Base-by-base conservation (phyloP, 2,329 filamentous ascomycete species). In the Fusarium begoniae region DNA sequence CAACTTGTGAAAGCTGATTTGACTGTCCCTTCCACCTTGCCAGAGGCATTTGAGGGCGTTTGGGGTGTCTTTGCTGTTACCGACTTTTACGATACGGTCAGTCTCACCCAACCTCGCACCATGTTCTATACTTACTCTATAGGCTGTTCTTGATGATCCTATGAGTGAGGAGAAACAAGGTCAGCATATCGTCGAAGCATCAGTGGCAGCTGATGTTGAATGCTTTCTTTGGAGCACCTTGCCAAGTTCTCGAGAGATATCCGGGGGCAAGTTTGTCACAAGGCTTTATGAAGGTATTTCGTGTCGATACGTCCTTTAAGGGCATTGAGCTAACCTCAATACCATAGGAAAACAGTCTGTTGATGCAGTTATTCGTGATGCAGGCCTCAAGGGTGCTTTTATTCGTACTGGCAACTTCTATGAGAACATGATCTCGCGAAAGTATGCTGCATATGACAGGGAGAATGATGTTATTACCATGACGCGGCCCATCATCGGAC, bases 131-230 rank as follows among this genome's bases (percentile, higher is more conserved):
- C 18, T 63, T 22, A 55, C 47, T 26, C 14, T n/a, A 28, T 12
- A 70, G 68, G 26, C 51, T 22, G 68, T 70, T 5, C 64, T 70
- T 14, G 68, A 70, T 38, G 68, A 70, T 30, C 68, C 68, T 8
- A 70, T 70, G 68, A 70, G 68, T 10, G 68, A 70, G 26, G 68
- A 70, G 51, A 70, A 69, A 22, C 68, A 70, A 45, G 68, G 68
- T 2, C 54, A 70, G 44, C 68, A 70, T 47, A 70, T 70, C 13
- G 65, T 70, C 7, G 64, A 70, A 69, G 68, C 64, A 38, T 43
- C 68, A 43, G 59, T 69, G 20, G 43, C 41, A 48, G 68, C 68
- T 28, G 63, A 50, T 8, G 65, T 70, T 24, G 50, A 69, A 26
- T 70, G 68, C 35, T 70, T 70, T 55, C 40, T 70, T 5, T 70